Evolutionary conservation across 2,329 filamentous ascomycete species (phyloP).

Genomic region (Penicillium sp.): DNA sequence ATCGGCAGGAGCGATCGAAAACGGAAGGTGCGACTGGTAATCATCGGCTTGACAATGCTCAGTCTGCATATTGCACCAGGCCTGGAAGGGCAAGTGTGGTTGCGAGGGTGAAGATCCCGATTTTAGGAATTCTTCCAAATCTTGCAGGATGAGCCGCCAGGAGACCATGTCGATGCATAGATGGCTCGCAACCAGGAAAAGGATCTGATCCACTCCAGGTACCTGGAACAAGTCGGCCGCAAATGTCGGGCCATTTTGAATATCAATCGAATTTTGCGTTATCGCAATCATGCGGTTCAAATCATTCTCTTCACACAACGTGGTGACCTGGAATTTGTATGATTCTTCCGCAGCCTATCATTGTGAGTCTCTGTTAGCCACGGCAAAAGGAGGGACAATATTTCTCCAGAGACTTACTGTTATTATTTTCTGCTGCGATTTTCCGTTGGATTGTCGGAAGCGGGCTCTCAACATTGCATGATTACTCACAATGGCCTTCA

Average conservation of each 20-base stretch:
- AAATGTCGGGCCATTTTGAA: slow-evolving; percentile 14
- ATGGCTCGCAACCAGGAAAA: slow-evolving; percentile 20
- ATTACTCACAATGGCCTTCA: slow-evolving; percentile 23
- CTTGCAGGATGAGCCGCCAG: slow-evolving; percentile 20
- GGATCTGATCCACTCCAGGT: slow-evolving; percentile 2
- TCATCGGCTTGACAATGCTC: slow-evolving; percentile 32
- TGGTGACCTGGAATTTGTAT: background rate
- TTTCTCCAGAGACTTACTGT: background rate
- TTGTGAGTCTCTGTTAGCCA: background rate
- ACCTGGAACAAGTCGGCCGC: slow-evolving; percentile 7
- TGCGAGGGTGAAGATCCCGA: slow-evolving; percentile 36
- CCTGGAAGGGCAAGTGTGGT: slow-evolving; percentile 44
- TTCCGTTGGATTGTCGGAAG: slow-evolving; percentile 3
- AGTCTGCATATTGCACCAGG: slow-evolving; percentile 41
- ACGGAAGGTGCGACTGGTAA: slow-evolving; percentile 29
- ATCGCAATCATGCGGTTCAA: background rate
- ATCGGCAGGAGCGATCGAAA: slow-evolving; percentile 30
- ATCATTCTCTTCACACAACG: background rate
- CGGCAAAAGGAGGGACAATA: background rate
- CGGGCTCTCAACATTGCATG: slow-evolving; percentile 31
- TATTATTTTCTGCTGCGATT: slow-evolving; percentile 13
- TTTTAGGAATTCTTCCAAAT: slow-evolving; percentile 31
- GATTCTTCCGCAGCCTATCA: background rate
- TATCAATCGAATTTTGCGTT: slow-evolving; percentile 2
- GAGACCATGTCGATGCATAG: slow-evolving; percentile 23